Percentiles rank a stretch among this genome's conserved stretches.
Evolutionary conservation across 352 stramenopile genomes (phyloP).

Genomic region (Nothophytophthora sp.): DNA sequence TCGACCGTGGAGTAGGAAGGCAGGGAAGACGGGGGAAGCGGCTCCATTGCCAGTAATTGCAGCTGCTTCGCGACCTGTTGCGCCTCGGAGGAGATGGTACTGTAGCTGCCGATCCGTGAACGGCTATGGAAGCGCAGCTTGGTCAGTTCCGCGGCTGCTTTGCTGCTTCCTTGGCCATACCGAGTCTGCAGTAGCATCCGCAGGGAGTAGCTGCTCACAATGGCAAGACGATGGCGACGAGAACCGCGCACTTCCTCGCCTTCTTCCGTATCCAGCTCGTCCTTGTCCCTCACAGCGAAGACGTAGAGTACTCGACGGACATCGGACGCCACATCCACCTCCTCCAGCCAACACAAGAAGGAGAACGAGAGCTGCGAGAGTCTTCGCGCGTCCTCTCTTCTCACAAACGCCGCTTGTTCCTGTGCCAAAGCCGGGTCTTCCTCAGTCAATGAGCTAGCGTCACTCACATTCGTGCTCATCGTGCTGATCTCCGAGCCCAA

Average conservation of each 20-base stretch:
- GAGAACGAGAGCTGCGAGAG: slow-evolving; percentile 44
- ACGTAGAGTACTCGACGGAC: slow-evolving; percentile 71
- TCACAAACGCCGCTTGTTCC: slow-evolving; percentile 40
- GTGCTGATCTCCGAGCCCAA: slow-evolving; percentile 44
- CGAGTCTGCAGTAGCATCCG: slow-evolving; percentile 41
- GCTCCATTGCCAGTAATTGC: slow-evolving; percentile 18
- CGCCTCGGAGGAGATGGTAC: slow-evolving; percentile 61
- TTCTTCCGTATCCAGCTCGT: slow-evolving; percentile 31
- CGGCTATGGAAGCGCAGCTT: slow-evolving; percentile 66
- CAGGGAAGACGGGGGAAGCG: slow-evolving; percentile 6
- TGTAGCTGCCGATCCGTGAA: slow-evolving; percentile 77
- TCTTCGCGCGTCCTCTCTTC: slow-evolving; percentile 44
- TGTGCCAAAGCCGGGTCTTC: slow-evolving; percentile 27
- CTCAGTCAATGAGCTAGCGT: slow-evolving; percentile 51
- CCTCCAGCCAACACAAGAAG: slow-evolving; percentile 77
- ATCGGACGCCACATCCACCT: slow-evolving; percentile 60
- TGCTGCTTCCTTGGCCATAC: slow-evolving; percentile 14
- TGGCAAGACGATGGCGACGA: slow-evolving; percentile 33
- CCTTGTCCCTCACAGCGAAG: slow-evolving; percentile 41
- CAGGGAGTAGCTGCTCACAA: slow-evolving; percentile 70
- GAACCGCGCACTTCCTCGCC: neutral
- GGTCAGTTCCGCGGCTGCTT: slow-evolving; percentile 18
- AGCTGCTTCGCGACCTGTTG: slow-evolving; percentile 42
- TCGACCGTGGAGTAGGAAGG: slow-evolving; percentile 24
- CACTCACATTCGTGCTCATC: slow-evolving; percentile 54